Evolutionary conservation across 306 rosid species (phyloP).

Genomic region (Dryas drummondii): DNA sequence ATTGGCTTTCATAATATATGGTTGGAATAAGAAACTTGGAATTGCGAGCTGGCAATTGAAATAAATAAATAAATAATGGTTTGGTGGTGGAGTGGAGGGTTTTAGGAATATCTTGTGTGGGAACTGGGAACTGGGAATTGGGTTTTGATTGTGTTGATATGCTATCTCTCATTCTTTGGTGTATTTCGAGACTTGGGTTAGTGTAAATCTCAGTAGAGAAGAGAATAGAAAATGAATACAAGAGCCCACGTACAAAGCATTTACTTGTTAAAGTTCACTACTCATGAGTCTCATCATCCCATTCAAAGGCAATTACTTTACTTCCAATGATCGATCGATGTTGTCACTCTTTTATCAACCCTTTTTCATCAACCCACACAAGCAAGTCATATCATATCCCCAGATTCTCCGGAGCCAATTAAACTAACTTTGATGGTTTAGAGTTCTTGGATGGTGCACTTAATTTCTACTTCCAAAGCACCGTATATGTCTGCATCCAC

Average conservation of each 20-base stretch:
- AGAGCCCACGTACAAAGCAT: conserved; percentile 4
- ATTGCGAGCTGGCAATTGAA: not conserved
- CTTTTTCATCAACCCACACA: too few species aligned
- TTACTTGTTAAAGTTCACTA: too few species aligned
- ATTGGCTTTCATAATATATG: not conserved
- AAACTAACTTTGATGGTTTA: too few species aligned
- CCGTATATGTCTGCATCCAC: too few species aligned
- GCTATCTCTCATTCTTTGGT: not conserved
- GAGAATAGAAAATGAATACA: not conserved
- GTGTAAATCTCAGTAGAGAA: not conserved
- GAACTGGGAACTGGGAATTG: not conserved
- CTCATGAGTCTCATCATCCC: too few species aligned
- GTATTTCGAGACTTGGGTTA: not conserved
- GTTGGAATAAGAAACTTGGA: not conserved
- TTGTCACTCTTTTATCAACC: too few species aligned
- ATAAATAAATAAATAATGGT: not conserved
- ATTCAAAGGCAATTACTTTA: too few species aligned
- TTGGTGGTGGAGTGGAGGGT: not conserved
- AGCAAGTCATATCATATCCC: too few species aligned
- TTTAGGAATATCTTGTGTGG: conserved; percentile 8
- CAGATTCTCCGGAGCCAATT: too few species aligned
- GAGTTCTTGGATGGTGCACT: too few species aligned
- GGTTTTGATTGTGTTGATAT: not conserved
- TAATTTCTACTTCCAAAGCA: too few species aligned
- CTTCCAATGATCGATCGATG: too few species aligned